Base-by-base conservation (phyloP, 2,329 filamentous ascomycete species). In the Penicillium sp. region DNA sequence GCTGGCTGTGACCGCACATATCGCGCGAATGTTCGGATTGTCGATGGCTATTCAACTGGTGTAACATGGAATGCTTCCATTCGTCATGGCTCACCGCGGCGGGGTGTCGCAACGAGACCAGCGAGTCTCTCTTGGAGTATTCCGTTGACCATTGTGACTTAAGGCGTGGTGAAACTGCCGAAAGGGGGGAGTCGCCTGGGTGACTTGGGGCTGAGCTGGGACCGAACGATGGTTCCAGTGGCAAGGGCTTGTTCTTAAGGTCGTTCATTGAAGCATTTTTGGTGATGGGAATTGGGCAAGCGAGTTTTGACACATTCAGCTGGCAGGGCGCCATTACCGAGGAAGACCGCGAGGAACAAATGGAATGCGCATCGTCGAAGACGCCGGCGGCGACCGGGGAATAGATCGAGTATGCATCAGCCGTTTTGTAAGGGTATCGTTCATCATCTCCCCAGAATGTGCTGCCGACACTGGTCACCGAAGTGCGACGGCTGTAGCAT, bases 181-280 rank as follows among this genome's bases (percentile, higher is more conserved):
- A 18, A 38, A 20, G 43, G 48, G 43, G 26, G 34, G 44, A 50
- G 35, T 50, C 39, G 35, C 29, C n/a, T 38, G 54, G 65, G 20
- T 65, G 67, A 38, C 68, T 60, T 9, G 64, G 56, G 3, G 71
- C 56, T n/a, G 71, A 72, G 6, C 64, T 60, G 43, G 72, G 51
- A 47, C 64, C 61, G 37, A 69, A 65, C 2, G 65, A 62, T 26
- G 75, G 75, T 22, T 72, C 72, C 5, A 69, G 64, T 16, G 76
- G 76, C 5, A 78, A 66, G 8, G 75, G 74, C 49, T 78, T 78
- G 51, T 76, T 74, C 53, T 63, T 71, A 20, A 70, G 53, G 22
- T 74, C 64, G 13, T 62, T 60, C 22, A 67, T 57, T 1, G 67
- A 68, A 22, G 62, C 61, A 24, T 61, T 60, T 13, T 60, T 53